Evolutionary conservation across 2,329 filamentous ascomycete genomes (phyloP).

Genomic region (Ceratocystiopsis sp.): DNA sequence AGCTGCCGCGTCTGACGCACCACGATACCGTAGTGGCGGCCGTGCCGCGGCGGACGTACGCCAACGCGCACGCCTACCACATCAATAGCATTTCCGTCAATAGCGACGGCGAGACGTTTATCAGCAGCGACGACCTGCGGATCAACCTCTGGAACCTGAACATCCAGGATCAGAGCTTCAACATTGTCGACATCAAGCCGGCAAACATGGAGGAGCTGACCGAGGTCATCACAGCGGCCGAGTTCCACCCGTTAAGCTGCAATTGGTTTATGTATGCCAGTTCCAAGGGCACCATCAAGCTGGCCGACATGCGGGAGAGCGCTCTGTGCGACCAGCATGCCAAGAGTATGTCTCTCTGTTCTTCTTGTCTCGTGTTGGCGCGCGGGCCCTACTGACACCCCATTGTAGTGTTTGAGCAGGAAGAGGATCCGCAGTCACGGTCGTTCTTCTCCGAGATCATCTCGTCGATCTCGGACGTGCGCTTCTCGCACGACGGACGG

Average conservation of each 20-base stretch:
- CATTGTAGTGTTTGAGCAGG: constrained; percentile 80
- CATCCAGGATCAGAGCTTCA: constrained; percentile 99
- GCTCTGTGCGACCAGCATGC: constrained; percentile 90
- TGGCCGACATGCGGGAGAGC: constrained; percentile 96
- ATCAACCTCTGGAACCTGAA: constrained; percentile 99
- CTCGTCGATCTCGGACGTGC: constrained; percentile 95
- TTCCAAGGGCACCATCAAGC: constrained; percentile 96
- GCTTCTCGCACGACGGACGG: constrained; percentile 88
- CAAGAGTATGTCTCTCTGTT: constrained; percentile 50
- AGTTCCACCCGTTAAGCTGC: constrained; percentile 93
- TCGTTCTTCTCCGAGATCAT: constrained; percentile 99
- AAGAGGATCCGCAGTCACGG: constrained; percentile 89
- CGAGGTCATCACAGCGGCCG: constrained; percentile 94
- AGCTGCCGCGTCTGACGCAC: constrained; percentile 88
- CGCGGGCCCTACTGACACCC: not conserved
- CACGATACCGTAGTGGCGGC: constrained; percentile 97
- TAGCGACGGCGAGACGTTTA: constrained; percentile 97
- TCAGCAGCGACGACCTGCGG: constrained; percentile 91
- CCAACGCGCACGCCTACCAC: constrained; percentile 96
- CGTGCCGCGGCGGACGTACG: constrained; percentile 88
- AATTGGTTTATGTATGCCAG: constrained; percentile 99
- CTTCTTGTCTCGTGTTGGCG: not conserved
- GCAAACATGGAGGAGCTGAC: constrained; percentile 99
- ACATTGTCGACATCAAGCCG: constrained; percentile 99
- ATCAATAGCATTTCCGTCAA: constrained; percentile 99